Conservation (phyloP, 2,329 filamentous ascomycete species). For the Zasmidium citrigriseum region DNA sequence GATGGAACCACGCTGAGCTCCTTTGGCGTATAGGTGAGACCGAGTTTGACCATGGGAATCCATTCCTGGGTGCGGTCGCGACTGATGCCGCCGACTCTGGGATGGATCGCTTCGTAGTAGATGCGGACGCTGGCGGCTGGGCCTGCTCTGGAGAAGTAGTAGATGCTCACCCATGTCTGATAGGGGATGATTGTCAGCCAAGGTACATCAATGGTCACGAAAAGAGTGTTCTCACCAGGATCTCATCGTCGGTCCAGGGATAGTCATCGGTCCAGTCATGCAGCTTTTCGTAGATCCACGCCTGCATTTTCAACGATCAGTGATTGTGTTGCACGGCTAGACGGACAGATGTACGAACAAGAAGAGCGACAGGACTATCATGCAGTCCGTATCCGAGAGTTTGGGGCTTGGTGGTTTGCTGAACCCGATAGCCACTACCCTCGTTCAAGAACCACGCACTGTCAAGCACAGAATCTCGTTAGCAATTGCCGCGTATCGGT, state of each 20-base stretch:
- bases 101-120: conserved; percentile 67
- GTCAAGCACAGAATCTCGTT: neutral
- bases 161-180: conserved; percentile 70
- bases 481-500: neutral
- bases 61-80: conserved; percentile 42
- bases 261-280: conserved; percentile 75
- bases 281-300: conserved; percentile 82
- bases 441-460: conserved; percentile 58
- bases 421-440: conserved; percentile 59
- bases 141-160: conserved; percentile 69
- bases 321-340: too few species aligned
- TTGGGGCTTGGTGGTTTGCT: conserved; percentile 69
- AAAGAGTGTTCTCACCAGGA: conserved; percentile 45
- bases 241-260: conserved; percentile 73
- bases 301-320: too few species aligned
- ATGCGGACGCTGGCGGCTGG: conserved; percentile 68
- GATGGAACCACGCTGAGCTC: conserved; percentile 58
- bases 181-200: neutral
- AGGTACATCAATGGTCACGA: neutral
- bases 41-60: conserved; percentile 52
- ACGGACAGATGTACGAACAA: too few species aligned
- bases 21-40: conserved; percentile 58
- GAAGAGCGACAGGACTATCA: conserved; percentile 70
- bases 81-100: conserved; percentile 17
- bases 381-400: conserved; percentile 70